Evolutionary conservation across 768 basidiomycete genomes (phyloP).

Genomic region (Boletus huronensis): DNA sequence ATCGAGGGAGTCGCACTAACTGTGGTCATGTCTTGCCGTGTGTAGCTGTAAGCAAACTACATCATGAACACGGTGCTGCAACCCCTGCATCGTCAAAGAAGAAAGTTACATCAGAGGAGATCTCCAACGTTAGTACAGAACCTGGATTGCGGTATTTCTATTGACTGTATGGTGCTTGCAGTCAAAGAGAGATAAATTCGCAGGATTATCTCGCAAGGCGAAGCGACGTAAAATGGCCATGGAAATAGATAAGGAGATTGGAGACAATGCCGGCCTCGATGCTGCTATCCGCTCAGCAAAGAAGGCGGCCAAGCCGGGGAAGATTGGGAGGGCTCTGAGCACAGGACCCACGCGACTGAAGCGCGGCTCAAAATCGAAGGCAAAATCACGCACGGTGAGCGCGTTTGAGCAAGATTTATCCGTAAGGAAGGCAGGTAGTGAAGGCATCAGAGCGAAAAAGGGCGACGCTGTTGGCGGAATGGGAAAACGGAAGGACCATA

Average conservation of each 20-base stretch:
- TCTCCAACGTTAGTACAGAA: slow-evolving; percentile 38
- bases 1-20: slow-evolving; percentile 7
- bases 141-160: background rate
- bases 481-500: slow-evolving; percentile 48
- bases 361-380: slow-evolving; percentile 33
- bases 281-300: slow-evolving; percentile 88
- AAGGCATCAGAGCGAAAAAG: slow-evolving; percentile 66
- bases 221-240: slow-evolving; percentile 86
- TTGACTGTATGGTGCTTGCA: slow-evolving; percentile 28
- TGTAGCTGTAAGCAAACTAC: slow-evolving; percentile 70
- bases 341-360: slow-evolving; percentile 33
- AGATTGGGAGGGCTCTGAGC: slow-evolving; percentile 60
- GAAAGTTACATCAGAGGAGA: slow-evolving; percentile 29
- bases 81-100: slow-evolving; percentile 38
- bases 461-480: slow-evolving; percentile 52
- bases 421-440: slow-evolving; percentile 38
- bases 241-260: slow-evolving; percentile 70
- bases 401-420: slow-evolving; percentile 63
- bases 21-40: background rate
- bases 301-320: slow-evolving; percentile 66
- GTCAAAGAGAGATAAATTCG: slow-evolving; percentile 74
- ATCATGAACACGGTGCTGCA: slow-evolving; percentile 59
- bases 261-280: slow-evolving; percentile 50
- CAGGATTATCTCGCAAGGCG: slow-evolving; percentile 81
- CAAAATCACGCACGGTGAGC: slow-evolving; percentile 31